These are phyloP conservation scores for Bidens hawaiensis DNA, from an alignment of 140 eudicot genomes.

Conservation along the genomic window DNA sequence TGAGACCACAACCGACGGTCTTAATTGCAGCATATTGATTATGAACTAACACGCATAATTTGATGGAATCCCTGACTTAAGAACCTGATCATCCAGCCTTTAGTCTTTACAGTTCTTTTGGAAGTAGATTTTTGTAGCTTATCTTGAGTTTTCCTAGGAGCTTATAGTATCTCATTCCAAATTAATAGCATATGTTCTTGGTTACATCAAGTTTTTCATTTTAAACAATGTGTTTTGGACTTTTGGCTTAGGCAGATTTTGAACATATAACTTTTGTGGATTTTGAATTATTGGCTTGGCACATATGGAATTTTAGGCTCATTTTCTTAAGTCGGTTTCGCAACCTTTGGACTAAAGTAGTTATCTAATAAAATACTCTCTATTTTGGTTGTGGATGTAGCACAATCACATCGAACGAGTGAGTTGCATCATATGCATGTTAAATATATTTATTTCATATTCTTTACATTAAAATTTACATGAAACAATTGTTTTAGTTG, in stretches of 20 bases:
- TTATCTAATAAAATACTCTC: not conserved
- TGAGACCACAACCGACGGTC: too few species aligned
- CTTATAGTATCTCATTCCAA: constrained; percentile 11
- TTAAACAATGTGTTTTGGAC: constrained; percentile 2
- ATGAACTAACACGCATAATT: too few species aligned
- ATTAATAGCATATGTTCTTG: not conserved
- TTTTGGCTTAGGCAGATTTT: not conserved
- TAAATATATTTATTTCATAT: not conserved
- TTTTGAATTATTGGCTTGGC: not conserved
- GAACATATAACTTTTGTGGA: too few species aligned
- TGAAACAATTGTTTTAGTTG: constrained; percentile 44
- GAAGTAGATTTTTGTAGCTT: constrained; percentile 9
- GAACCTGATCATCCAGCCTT: too few species aligned
- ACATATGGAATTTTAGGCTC: not conserved
- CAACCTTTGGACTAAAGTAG: not conserved
- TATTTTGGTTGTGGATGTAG: not conserved
- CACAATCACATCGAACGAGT: not conserved
- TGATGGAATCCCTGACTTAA: too few species aligned
- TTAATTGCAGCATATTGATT: too few species aligned
- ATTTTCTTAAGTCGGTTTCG: not conserved
- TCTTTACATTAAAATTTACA: constrained; percentile 7
- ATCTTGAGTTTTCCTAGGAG: not conserved
- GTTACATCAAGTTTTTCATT: not conserved
- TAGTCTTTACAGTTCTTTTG: not conserved
- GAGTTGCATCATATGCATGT: not conserved